Percentiles rank a stretch among this genome's conserved stretches.
phyloP scores from a whole-genome alignment of 225 moss, liverwort and hornwort species.

The Sphagnum contortum region DNA sequence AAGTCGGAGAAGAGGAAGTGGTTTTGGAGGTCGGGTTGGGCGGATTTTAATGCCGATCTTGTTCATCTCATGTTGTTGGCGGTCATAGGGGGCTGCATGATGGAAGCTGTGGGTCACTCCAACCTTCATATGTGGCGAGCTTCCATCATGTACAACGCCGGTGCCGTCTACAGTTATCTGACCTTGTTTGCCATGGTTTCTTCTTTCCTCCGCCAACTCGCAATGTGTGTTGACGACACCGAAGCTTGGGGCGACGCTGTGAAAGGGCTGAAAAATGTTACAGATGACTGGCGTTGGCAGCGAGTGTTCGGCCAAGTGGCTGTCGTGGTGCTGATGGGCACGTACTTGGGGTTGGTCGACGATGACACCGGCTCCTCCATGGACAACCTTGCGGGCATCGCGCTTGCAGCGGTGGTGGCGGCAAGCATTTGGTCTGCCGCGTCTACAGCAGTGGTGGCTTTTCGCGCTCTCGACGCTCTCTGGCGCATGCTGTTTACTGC shows the following conservation, averaged over 20 bases:
- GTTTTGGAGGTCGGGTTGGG: constrained; percentile 5
- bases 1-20: background rate
- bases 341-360: constrained; percentile 23
- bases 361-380: constrained; percentile 6
- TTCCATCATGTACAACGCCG: background rate
- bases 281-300: constrained; percentile 43
- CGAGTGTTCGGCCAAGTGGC: constrained; percentile 34
- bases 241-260: too few species aligned
- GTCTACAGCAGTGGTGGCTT: background rate
- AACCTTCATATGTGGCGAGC: constrained; percentile 2
- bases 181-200: background rate
- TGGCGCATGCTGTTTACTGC: too few species aligned
- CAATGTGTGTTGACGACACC: background rate
- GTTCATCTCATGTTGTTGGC: constrained; percentile 3
- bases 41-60: constrained; percentile 12
- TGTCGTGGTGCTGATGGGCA: constrained; percentile 23
- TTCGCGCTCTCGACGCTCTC: background rate
- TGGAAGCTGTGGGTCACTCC: constrained; percentile 11
- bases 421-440: constrained; percentile 22
- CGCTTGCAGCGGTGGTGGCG: constrained; percentile 26
- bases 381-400: constrained; percentile 25
- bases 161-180: background rate
- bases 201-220: constrained; percentile 4
- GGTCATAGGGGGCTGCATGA: constrained; percentile 1
- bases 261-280: background rate